These are phyloP conservation scores for Jaapia argillacea DNA, from an alignment of 768 basidiomycete genomes.

Conservation along the genomic window DNA sequence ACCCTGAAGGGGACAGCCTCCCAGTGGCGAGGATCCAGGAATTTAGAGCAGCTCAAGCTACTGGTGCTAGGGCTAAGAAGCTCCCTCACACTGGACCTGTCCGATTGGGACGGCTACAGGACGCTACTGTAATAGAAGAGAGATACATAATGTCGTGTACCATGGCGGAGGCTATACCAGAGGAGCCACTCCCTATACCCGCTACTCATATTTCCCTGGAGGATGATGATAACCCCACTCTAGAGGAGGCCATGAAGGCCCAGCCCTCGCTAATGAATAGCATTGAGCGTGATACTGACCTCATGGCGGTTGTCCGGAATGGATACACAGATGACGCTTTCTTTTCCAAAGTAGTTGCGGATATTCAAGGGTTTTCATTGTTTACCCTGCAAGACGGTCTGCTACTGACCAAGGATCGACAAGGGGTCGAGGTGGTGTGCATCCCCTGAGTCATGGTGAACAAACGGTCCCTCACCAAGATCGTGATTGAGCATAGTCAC, in stretches of 20 bases:
- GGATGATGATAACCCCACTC: not conserved
- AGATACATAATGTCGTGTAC: not conserved
- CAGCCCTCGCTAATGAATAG: not conserved
- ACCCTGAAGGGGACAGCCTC: constrained; percentile 6
- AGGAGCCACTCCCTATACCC: not conserved
- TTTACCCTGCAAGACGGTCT: no score
- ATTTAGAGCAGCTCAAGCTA: not conserved
- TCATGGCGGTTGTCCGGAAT: not conserved
- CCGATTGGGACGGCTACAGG: not conserved
- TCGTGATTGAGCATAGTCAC: constrained; percentile 17
- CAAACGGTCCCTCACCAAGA: no score
- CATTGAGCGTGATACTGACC: not conserved
- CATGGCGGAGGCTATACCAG: not conserved
- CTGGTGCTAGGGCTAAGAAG: not conserved
- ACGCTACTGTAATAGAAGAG: not conserved
- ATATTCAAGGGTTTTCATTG: no score
- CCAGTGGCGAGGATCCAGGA: not conserved
- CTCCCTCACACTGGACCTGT: not conserved
- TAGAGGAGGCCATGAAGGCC: not conserved
- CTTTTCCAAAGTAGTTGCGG: not conserved
- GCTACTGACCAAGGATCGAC: no score
- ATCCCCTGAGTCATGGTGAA: no score
- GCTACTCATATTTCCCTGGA: not conserved
- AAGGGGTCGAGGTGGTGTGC: no score
- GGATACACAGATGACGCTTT: not conserved